Conservation (phyloP, 768 basidiomycete species). For the Sistotremastrum niveocremeum region DNA sequence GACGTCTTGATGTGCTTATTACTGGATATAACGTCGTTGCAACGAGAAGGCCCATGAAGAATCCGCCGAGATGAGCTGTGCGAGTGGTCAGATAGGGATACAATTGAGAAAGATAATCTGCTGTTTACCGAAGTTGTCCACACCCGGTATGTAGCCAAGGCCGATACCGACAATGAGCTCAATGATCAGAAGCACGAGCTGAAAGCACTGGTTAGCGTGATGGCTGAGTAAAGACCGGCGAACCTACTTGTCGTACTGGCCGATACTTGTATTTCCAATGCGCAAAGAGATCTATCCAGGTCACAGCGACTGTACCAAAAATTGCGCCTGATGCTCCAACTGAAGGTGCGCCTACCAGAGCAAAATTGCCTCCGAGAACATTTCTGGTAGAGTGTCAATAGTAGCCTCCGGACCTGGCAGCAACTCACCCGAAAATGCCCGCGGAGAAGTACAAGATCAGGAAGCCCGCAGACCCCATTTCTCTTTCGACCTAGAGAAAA, state of each 20-base stretch:
- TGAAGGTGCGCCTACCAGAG: conserved; percentile 76
- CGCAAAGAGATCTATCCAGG: conserved; percentile 80
- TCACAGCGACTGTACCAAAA: conserved; percentile 74
- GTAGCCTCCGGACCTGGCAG: not conserved
- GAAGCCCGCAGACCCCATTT: conserved; percentile 85
- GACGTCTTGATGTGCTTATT: conserved; percentile 66
- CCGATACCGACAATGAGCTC: conserved; percentile 82
- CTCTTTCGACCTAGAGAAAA: conserved; percentile 59
- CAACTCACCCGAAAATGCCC: conserved; percentile 78
- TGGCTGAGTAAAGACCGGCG: not conserved
- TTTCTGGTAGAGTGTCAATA: conserved; percentile 31
- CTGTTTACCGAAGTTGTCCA: conserved; percentile 77
- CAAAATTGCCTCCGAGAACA: conserved; percentile 86
- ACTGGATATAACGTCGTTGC: conserved; percentile 83
- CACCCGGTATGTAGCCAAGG: conserved; percentile 72
- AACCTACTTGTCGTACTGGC: conserved; percentile 60
- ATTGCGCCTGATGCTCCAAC: conserved; percentile 90
- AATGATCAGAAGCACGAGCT: conserved; percentile 76
- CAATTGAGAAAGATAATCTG: not conserved
- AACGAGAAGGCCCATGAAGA: conserved; percentile 70
- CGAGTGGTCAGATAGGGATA: not conserved
- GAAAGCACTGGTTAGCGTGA: not conserved
- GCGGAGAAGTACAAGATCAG: conserved; percentile 77
- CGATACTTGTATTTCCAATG: conserved; percentile 86
- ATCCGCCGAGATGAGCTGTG: conserved; percentile 75